A percentile compares a stretch with the other conserved stretches of the same genome.
phyloP scores from a whole-genome alignment of 495 filamentous ascomycete genomes.

The Lindgomyces ingoldianus region DNA sequence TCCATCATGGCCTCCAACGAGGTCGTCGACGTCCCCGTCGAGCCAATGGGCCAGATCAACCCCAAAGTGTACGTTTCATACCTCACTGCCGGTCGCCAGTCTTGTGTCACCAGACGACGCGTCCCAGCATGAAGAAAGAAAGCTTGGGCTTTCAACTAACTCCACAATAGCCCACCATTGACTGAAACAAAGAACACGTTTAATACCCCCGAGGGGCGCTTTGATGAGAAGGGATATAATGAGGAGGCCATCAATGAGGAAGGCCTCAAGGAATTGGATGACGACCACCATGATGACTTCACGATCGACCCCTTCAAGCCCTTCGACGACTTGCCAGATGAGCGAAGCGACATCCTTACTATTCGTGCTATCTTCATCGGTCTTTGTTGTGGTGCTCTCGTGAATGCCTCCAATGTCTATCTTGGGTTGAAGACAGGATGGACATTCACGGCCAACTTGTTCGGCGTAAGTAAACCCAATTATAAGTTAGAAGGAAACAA shows the following conservation, averaged over 20 bases:
- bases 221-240: not conserved
- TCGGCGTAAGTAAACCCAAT: constrained; percentile 37
- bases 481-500: not conserved
- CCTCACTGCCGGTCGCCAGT: constrained; percentile 7
- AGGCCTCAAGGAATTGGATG: constrained; percentile 17
- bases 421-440: constrained; percentile 69
- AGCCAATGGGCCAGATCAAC: constrained; percentile 29
- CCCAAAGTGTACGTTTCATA: constrained; percentile 25
- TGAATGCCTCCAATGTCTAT: constrained; percentile 67
- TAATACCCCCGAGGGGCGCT: no score
- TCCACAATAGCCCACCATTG: constrained; percentile 9
- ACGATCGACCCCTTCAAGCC: constrained; percentile 39
- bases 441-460: constrained; percentile 57
- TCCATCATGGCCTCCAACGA: constrained; percentile 26
- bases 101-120: not conserved
- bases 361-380: constrained; percentile 59
- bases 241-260: constrained; percentile 12
- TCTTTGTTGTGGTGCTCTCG: constrained; percentile 58
- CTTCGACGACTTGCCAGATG: constrained; percentile 42
- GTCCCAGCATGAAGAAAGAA: not conserved
- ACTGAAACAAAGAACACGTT: constrained; percentile 34
- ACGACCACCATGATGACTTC: constrained; percentile 32
- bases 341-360: constrained; percentile 54
- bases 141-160: not conserved
- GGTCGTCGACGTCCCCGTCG: constrained; percentile 25